These are phyloP conservation scores for Ogataea ganodermae DNA, from an alignment of 805 yeast genomes.

Conservation along the genomic window DNA sequence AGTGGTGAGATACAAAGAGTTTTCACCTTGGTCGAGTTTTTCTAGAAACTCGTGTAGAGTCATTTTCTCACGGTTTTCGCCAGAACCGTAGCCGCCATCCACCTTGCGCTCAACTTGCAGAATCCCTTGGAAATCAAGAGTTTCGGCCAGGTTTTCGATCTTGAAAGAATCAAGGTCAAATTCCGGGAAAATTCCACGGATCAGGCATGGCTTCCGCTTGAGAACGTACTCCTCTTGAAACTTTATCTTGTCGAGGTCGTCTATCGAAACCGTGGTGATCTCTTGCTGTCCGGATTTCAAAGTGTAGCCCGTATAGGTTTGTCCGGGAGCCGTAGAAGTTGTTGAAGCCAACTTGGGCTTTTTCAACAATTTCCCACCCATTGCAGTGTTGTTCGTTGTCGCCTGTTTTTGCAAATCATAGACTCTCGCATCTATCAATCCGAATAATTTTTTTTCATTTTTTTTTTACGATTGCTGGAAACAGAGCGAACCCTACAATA, in stretches of 20 bases:
- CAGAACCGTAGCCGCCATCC: constrained; percentile 70
- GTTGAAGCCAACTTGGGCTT: not conserved
- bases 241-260: constrained; percentile 20
- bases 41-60: constrained; percentile 49
- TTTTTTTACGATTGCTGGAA: not conserved
- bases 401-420: too few relatives aligned
- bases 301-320: constrained; percentile 9
- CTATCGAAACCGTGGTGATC: constrained; percentile 11
- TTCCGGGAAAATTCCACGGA: constrained; percentile 41
- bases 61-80: constrained; percentile 54
- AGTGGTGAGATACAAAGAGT: constrained; percentile 62
- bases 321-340: not conserved
- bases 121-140: constrained; percentile 30
- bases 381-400: too few relatives aligned
- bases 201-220: constrained; percentile 52
- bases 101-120: constrained; percentile 61
- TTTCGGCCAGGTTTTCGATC: constrained; percentile 38
- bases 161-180: constrained; percentile 38
- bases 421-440: too few relatives aligned
- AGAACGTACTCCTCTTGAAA: constrained; percentile 45
- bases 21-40: constrained; percentile 44
- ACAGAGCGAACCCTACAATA: not conserved
- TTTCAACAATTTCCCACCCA: not conserved
- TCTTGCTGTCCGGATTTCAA: not conserved
- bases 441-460: not conserved